phyloP scores from a whole-genome alignment of 352 stramenopile species.

The Aphanomyces euteiches region DNA sequence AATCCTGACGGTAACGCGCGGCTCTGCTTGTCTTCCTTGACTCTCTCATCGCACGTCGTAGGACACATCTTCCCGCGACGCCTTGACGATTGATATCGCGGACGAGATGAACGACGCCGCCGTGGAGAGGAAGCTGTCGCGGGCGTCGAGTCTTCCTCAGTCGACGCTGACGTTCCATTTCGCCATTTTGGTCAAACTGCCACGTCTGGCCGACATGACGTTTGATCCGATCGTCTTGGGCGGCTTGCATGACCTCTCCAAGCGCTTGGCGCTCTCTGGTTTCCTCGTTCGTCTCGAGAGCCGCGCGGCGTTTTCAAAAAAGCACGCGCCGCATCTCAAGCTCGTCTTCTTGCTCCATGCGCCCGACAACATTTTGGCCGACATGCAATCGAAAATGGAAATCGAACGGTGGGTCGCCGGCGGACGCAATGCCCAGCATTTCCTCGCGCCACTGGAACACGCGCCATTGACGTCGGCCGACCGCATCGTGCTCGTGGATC shows the following conservation, averaged over 20 bases:
- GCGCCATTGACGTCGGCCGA: conserved; percentile 23
- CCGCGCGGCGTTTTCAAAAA: conserved; percentile 19
- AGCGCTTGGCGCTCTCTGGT: not conserved
- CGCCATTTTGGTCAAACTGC: conserved; percentile 24
- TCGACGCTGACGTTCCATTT: conserved; percentile 24
- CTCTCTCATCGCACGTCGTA: too few relatives aligned
- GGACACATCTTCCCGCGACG: too few relatives aligned
- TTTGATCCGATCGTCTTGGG: not conserved
- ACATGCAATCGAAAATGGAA: conserved; percentile 22
- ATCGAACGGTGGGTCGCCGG: conserved; percentile 30
- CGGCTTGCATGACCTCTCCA: not conserved
- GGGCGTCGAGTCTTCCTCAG: too few relatives aligned
- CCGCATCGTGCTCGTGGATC: conserved; percentile 30
- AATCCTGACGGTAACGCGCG: too few relatives aligned
- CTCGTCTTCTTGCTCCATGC: conserved; percentile 27
- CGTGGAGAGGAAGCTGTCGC: not conserved
- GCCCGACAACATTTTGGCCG: conserved; percentile 12
- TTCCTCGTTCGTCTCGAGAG: conserved; percentile 26
- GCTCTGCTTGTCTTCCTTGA: too few relatives aligned
- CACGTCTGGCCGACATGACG: not conserved
- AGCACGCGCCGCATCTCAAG: conserved; percentile 17
- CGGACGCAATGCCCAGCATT: conserved; percentile 25
- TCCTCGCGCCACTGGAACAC: conserved; percentile 10
- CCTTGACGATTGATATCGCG: not conserved
- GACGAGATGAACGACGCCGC: not conserved